Conservation (phyloP, 805 yeast species). For the Lachancea dasiensis region DNA sequence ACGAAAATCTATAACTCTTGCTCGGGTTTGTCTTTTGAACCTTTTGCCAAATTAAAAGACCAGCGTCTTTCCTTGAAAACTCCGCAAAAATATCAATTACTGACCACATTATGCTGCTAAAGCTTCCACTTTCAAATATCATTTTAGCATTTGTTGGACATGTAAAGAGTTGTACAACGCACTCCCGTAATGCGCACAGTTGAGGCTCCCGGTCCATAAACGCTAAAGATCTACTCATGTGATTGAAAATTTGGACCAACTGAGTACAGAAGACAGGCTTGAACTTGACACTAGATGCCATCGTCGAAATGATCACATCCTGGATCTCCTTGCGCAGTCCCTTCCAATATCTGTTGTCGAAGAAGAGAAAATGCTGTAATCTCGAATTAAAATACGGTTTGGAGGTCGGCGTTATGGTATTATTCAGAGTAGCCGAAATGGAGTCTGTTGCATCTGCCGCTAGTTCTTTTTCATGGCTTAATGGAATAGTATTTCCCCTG, state of each 20-base stretch:
- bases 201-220: conserved; percentile 84
- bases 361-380: conserved; percentile 50
- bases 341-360: conserved; percentile 57
- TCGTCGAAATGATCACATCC: conserved; percentile 46
- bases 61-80: conserved; percentile 35
- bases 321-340: conserved; percentile 43
- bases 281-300: conserved; percentile 44
- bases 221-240: conserved; percentile 43
- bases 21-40: conserved; percentile 31
- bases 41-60: conserved; percentile 32
- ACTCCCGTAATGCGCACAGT: conserved; percentile 59
- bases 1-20: conserved; percentile 31
- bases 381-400: conserved; percentile 37
- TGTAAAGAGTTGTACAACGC: conserved; percentile 84
- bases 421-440: conserved; percentile 30
- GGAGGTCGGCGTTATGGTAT: conserved; percentile 10
- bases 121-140: conserved; percentile 36
- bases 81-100: conserved; percentile 40
- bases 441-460: conserved; percentile 16
- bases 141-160: conserved; percentile 72
- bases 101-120: conserved; percentile 44
- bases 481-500: conserved; percentile 30
- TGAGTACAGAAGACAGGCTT: conserved; percentile 49
- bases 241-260: conserved; percentile 49
- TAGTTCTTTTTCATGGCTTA: conserved; percentile 30